These are phyloP conservation scores for Rubus idaeus DNA, from an alignment of 306 rosid genomes.

Conservation along the genomic window DNA sequence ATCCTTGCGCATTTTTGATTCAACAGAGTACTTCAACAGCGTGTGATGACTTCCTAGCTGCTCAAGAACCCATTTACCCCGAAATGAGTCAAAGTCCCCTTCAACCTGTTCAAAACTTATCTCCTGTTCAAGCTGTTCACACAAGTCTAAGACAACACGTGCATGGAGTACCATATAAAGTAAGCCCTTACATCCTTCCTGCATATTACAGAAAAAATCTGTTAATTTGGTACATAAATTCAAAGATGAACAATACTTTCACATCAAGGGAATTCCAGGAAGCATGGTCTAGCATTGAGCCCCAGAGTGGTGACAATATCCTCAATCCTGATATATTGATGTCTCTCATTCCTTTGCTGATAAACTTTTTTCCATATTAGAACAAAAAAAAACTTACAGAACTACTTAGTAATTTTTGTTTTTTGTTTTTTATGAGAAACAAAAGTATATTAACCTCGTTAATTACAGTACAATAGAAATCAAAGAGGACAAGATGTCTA, in stretches of 20 bases:
- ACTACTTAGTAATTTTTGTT: neutral
- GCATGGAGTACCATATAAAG: slow-evolving; percentile 99
- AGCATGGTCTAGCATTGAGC: neutral
- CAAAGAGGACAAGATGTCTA: neutral
- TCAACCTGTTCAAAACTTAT: slow-evolving; percentile 91
- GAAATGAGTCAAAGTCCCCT: slow-evolving; percentile 90
- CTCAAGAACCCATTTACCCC: slow-evolving; percentile 89
- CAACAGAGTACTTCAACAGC: slow-evolving; percentile 80
- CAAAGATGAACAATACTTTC: neutral
- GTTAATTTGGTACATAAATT: slow-evolving; percentile 9
- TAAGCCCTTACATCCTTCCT: slow-evolving; percentile 98
- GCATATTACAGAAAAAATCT: slow-evolving; percentile 15
- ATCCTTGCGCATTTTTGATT: slow-evolving; percentile 90
- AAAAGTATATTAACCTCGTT: neutral
- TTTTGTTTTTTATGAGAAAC: neutral
- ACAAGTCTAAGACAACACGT: slow-evolving; percentile 90
- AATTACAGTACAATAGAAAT: neutral
- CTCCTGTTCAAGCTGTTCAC: slow-evolving; percentile 78
- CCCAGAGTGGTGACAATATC: neutral
- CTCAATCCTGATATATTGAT: neutral
- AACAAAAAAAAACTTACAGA: neutral
- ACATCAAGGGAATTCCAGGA: neutral
- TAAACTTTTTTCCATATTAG: neutral
- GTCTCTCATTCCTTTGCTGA: neutral
- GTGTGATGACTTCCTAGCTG: slow-evolving; percentile 97